These are phyloP conservation scores for Teunomyces gatunensis DNA, from an alignment of 805 yeast species.

Conservation along the genomic window DNA sequence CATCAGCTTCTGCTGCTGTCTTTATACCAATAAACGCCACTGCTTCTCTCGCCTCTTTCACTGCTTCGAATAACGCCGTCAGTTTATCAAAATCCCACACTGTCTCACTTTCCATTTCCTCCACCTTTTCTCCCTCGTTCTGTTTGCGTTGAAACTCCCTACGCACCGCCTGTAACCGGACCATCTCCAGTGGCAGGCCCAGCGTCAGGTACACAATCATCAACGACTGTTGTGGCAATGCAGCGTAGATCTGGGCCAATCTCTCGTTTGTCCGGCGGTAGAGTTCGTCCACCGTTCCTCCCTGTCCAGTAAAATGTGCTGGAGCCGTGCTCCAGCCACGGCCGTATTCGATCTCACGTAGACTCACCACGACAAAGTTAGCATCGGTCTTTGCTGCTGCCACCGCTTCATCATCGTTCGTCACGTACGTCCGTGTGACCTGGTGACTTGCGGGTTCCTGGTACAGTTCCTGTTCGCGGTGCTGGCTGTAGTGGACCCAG, in stretches of 20 bases:
- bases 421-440: constrained; percentile 38
- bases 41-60: constrained; percentile 57
- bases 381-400: neutral
- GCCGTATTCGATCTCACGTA: constrained; percentile 57
- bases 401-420: constrained; percentile 60
- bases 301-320: constrained; percentile 18
- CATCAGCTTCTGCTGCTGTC: neutral
- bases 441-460: constrained; percentile 14
- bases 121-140: constrained; percentile 40
- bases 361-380: constrained; percentile 47
- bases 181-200: constrained; percentile 56
- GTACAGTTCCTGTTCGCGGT: constrained; percentile 15
- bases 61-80: constrained; percentile 44
- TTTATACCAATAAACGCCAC: constrained; percentile 47
- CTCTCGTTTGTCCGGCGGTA: constrained; percentile 41
- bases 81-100: constrained; percentile 55
- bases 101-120: constrained; percentile 33
- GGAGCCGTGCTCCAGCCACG: constrained; percentile 25
- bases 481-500: constrained; percentile 23
- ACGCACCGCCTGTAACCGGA: constrained; percentile 43
- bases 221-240: constrained; percentile 57
- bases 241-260: constrained; percentile 46
- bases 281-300: constrained; percentile 9
- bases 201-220: constrained; percentile 61
- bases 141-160: constrained; percentile 43